A percentile compares a stretch with the other conserved stretches of the same genome.
Conservation (phyloP, 495 filamentous ascomycete species). For the Lasiosphaeris hirsuta region DNA sequence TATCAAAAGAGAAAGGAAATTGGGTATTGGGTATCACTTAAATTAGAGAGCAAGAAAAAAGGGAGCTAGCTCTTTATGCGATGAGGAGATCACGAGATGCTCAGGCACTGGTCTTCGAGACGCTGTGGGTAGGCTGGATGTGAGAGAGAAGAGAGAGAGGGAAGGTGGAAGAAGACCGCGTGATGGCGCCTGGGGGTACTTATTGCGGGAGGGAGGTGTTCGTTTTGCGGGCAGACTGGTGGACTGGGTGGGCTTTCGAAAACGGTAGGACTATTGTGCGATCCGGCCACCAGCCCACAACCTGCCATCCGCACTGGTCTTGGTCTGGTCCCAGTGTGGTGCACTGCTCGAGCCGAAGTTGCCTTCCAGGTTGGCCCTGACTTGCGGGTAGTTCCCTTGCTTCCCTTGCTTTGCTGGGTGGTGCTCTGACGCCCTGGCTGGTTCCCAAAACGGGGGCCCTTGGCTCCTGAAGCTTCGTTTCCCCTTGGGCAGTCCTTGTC, state of each 20-base stretch:
- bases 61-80: constrained; percentile 24
- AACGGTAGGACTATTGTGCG: constrained; percentile 19
- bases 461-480: no score
- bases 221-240: constrained; percentile 11
- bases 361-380: no score
- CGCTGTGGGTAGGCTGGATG: constrained; percentile 13
- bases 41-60: constrained; percentile 39
- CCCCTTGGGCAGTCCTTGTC: no score
- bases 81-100: constrained; percentile 28
- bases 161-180: constrained; percentile 29
- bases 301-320: no score
- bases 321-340: no score
- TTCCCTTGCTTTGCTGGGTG: no score
- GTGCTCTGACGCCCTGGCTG: no score
- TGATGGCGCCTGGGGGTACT: constrained; percentile 19
- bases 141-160: constrained; percentile 28
- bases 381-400: no score
- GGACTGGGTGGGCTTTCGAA: not conserved
- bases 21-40: constrained; percentile 52
- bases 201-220: constrained; percentile 12
- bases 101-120: constrained; percentile 30
- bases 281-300: constrained; percentile 5
- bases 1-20: constrained; percentile 35
- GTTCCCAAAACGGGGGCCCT: no score
- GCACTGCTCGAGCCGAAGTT: no score